phyloP scores from a whole-genome alignment of 139 green algal species.

The Pseudopediastrum boryanum region DNA sequence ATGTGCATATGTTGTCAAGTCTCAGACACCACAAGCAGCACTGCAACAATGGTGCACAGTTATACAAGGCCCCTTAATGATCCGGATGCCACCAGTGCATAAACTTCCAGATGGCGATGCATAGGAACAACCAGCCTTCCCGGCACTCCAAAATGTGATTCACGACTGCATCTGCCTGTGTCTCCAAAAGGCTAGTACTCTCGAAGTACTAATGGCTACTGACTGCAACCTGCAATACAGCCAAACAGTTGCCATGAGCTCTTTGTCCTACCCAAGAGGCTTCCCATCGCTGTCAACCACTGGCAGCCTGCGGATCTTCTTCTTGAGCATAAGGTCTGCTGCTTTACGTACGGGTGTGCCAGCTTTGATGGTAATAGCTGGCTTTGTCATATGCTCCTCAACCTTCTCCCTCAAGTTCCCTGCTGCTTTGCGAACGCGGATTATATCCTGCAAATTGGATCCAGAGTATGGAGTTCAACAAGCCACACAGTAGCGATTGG shows the following conservation, averaged over 20 bases:
- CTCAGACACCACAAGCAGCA: neutral
- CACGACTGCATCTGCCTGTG: no score
- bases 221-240: no score
- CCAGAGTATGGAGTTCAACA: neutral
- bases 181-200: no score
- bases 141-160: no score
- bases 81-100: no score
- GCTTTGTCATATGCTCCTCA: constrained; percentile 64
- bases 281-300: constrained; percentile 64
- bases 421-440: constrained; percentile 55
- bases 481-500: neutral
- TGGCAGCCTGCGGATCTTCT: constrained; percentile 71
- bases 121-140: no score
- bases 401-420: constrained; percentile 55
- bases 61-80: no score
- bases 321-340: constrained; percentile 67
- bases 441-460: constrained; percentile 64
- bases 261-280: constrained; percentile 39
- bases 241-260: neutral
- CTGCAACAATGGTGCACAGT: neutral
- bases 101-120: no score
- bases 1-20: no score
- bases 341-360: constrained; percentile 55
- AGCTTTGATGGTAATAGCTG: constrained; percentile 57
- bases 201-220: no score